Evolutionary conservation across 169 alveolate genomes (phyloP).

Genomic region (Eimeria necatrix): DNA sequence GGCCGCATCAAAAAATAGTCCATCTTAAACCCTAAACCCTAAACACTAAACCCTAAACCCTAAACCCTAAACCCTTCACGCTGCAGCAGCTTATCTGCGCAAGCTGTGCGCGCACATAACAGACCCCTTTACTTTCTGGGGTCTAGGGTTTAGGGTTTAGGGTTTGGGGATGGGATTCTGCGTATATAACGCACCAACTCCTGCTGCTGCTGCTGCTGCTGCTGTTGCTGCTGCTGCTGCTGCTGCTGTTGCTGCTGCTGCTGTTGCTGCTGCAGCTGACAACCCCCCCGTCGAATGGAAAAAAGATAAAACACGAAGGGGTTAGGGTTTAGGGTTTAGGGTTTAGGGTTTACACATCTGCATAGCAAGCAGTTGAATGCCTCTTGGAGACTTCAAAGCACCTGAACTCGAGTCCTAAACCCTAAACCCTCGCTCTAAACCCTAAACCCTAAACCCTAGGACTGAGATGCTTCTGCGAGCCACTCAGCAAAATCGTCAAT

Average conservation of each 20-base stretch:
- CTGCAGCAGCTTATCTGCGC: no score
- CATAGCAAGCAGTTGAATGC: not conserved
- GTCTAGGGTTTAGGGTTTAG: no score
- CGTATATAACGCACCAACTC: not conserved
- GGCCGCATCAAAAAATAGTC: no score
- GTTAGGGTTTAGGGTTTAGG: slow-evolving; percentile 25
- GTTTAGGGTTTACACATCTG: not conserved
- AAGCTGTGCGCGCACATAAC: no score
- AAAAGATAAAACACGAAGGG: not conserved
- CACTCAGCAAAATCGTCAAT: slow-evolving; percentile 14
- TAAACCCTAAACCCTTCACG: no score
- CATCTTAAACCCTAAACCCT: no score
- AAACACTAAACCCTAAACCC: no score
- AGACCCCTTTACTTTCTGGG: no score
- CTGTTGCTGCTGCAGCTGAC: not conserved
- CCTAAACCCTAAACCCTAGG: slow-evolving; percentile 21
- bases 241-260: slow-evolving; percentile 22
- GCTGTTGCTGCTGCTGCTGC: slow-evolving; percentile 41
- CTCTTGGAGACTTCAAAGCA: not conserved
- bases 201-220: not conserved
- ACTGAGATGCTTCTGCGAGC: slow-evolving; percentile 35
- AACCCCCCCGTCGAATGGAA: not conserved
- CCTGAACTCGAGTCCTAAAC: no score
- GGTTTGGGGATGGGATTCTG: no score
- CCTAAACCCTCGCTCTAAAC: not conserved